Base-by-base conservation (phyloP, 163 green algal species). In the Smithsoniella earleae region DNA sequence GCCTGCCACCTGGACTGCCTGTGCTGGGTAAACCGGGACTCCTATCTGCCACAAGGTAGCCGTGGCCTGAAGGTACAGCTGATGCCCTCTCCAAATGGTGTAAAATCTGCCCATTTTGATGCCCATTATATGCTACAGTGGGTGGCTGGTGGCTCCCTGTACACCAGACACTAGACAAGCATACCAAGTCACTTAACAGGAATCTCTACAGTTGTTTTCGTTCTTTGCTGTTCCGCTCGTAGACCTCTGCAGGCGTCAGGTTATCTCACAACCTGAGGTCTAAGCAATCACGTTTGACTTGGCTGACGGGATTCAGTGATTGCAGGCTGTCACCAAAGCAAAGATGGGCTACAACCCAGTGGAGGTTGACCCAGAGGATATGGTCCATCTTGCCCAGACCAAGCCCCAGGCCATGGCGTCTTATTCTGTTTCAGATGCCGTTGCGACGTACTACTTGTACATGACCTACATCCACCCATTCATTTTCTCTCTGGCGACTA, bases 401-500 rank as follows among this genome's bases (percentile, higher is more conserved):
- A 73, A 89, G 72, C 92, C 93, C 13, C 93, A 98, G 85, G 82
- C 79, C 40, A 98, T 98, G 92, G 92, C 92, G 10, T 84, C 81
- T 34, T 99, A 99, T 82, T 97, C 90, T 0, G 94, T 99, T 3
- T 99, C 94, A 2, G 94, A 99, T 76, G 94, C 94, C 3, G 91
- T 99, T 36, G 80, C 90, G 22, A 99, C 94, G 25, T 98, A 97
- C 81, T 98, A 98, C 83, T 87, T 99, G 46, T 99, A 99, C 87
- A 96, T 95, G 90, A 97, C 86, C 46, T 99, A 98, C 86, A 95
- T 99, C 66, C 92, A 99, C 84, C 94, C 92, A 36, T 99, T 99
- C 89, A 97, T 98, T 78, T 97, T 98, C 85, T 95, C 89, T 0
- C 86, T 99, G 44, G 86, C 89, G 62, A 99, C 92, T 78, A 95